phyloP scores from a whole-genome alignment of 2,329 filamentous ascomycete genomes.

The Zalaria sp. region DNA sequence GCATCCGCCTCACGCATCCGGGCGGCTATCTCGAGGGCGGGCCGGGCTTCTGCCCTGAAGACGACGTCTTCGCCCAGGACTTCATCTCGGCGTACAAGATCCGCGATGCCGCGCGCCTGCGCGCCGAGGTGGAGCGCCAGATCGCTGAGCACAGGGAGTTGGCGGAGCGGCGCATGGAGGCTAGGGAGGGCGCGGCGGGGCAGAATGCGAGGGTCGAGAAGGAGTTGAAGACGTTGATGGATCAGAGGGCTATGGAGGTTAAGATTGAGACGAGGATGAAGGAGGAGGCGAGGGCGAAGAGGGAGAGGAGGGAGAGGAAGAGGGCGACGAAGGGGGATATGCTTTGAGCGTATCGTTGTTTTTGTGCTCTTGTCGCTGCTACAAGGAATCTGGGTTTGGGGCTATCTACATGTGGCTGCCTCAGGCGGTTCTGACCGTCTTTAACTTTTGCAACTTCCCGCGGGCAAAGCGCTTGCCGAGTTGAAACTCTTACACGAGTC shows the following conservation, averaged over 20 bases:
- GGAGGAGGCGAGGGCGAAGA: slow-evolving; percentile 22
- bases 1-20: slow-evolving; percentile 29
- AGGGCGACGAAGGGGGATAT: slow-evolving; percentile 1
- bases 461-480: too few relatives aligned
- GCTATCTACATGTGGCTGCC: too few relatives aligned
- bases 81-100: slow-evolving; percentile 25
- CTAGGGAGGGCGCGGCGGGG: slow-evolving; percentile 23
- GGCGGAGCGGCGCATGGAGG: slow-evolving; percentile 17
- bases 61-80: slow-evolving; percentile 23
- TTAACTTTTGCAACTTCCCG: too few relatives aligned
- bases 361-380: too few relatives aligned
- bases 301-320: slow-evolving; percentile 18
- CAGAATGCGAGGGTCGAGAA: slow-evolving; percentile 27
- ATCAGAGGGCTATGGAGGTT: slow-evolving; percentile 30
- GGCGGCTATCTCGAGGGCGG: slow-evolving; percentile 35
- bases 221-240: slow-evolving; percentile 27
- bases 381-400: too few relatives aligned
- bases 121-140: slow-evolving; percentile 17
- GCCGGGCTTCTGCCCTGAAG: slow-evolving; percentile 24
- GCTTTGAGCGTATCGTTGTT: too few relatives aligned
- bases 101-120: slow-evolving; percentile 20
- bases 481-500: too few relatives aligned
- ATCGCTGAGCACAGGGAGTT: slow-evolving; percentile 14
- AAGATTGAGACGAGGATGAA: slow-evolving; percentile 28
- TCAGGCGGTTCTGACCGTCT: too few relatives aligned